phyloP scores from a whole-genome alignment of 148 eudicot species.

The Rhododendron ovatum region DNA sequence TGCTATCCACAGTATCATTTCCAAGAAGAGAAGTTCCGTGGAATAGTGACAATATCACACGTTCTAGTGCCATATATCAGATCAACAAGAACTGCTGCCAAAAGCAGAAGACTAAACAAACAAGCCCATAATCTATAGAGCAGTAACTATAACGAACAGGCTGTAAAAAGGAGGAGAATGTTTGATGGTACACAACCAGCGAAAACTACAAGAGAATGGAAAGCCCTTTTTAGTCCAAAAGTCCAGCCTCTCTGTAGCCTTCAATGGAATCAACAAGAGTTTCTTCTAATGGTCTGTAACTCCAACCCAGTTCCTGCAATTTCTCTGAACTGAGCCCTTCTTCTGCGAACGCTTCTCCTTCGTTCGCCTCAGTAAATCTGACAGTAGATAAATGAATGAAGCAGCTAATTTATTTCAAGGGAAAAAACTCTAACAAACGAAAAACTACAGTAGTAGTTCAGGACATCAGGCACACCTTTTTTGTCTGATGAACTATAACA shows the following conservation, averaged over 20 bases:
- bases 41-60: neutral
- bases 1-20: neutral
- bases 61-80: neutral
- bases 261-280: slow-evolving; percentile 31
- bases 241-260: slow-evolving; percentile 18
- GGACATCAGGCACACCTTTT: neutral
- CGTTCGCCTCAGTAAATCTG: slow-evolving; percentile 28
- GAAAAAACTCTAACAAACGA: neutral
- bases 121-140: neutral
- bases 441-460: neutral
- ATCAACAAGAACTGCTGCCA: neutral
- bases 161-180: neutral
- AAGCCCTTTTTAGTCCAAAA: slow-evolving; percentile 9
- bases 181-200: neutral
- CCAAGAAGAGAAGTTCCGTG: neutral
- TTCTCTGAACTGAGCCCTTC: slow-evolving; percentile 24
- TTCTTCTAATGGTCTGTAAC: slow-evolving; percentile 33
- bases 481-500: neutral
- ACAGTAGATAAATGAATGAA: slow-evolving; percentile 7
- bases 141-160: neutral
- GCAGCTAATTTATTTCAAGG: neutral
- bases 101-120: neutral
- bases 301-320: slow-evolving; percentile 36
- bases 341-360: neutral
- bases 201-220: neutral